Conservation (phyloP, 148 eudicot genomes). For the Chenopodium album region DNA sequence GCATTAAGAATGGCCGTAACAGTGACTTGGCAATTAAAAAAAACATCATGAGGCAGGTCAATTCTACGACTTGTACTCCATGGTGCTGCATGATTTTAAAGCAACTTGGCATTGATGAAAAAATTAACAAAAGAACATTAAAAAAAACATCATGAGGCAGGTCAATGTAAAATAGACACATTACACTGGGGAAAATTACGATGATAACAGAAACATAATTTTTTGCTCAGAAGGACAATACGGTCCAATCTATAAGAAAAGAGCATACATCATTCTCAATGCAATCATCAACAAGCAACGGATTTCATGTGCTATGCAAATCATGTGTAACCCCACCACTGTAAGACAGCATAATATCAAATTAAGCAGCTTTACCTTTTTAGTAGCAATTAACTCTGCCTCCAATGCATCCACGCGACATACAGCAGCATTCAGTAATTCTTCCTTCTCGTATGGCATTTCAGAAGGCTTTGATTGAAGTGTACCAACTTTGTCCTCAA, state of each 20-base stretch:
- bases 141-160: not conserved
- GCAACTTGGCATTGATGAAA: not conserved
- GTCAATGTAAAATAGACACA: not conserved
- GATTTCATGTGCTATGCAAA: not conserved
- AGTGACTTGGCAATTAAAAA: not conserved
- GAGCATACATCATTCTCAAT: not conserved
- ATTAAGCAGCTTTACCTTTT: slow-evolving; percentile 57
- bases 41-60: not conserved
- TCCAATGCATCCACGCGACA: slow-evolving; percentile 70
- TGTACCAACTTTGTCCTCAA: slow-evolving; percentile 63
- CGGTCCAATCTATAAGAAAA: not conserved
- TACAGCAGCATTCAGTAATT: slow-evolving; percentile 67
- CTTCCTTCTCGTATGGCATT: slow-evolving; percentile 73
- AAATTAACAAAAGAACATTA: not conserved
- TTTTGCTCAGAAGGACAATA: not conserved
- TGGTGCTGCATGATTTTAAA: not conserved
- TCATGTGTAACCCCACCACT: not conserved
- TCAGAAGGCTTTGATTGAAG: slow-evolving; percentile 67
- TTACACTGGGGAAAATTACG: not conserved
- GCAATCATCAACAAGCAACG: too few relatives aligned
- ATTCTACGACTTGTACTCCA: not conserved
- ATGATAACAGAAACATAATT: not conserved
- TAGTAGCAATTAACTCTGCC: slow-evolving; percentile 82
- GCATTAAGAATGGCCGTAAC: not conserved
- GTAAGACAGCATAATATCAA: not conserved